Evolutionary conservation across 768 basidiomycete species (phyloP).

Genomic region (Serendipita sp.): DNA sequence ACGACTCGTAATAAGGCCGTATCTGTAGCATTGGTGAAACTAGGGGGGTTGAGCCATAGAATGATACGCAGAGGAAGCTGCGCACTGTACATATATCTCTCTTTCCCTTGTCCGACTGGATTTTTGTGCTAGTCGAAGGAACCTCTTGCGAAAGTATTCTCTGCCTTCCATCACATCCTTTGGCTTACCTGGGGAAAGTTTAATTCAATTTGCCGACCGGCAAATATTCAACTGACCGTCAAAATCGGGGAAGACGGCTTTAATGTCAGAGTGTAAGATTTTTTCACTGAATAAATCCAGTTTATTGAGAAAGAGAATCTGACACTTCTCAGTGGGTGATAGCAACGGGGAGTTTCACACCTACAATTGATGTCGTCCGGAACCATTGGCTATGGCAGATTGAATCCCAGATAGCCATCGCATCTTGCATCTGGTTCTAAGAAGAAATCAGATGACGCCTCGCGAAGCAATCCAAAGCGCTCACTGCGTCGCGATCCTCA

Average conservation of each 20-base stretch:
- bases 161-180: conserved; percentile 60
- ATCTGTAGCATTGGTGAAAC: conserved; percentile 82
- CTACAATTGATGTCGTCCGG: conserved; percentile 78
- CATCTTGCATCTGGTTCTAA: conserved; percentile 97
- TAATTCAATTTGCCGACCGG: background rate
- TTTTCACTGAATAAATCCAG: conserved; percentile 85
- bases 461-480: conserved; percentile 18
- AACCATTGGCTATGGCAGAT: conserved; percentile 99
- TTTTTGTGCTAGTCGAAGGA: conserved; percentile 67
- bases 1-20: conserved; percentile 77
- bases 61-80: conserved; percentile 2
- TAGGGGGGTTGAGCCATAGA: conserved; percentile 20
- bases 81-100: conserved; percentile 89
- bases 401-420: conserved; percentile 94
- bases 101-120: conserved; percentile 66
- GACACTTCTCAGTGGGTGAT: background rate
- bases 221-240: background rate
- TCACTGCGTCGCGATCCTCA: conserved; percentile 78
- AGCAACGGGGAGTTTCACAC: conserved; percentile 15
- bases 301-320: conserved; percentile 94
- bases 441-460: background rate
- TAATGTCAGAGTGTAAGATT: conserved; percentile 66
- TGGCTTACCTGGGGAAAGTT: conserved; percentile 3
- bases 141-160: conserved; percentile 82
- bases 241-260: conserved; percentile 59